Base-by-base conservation (phyloP, 768 basidiomycete species). In the Xerocomellus dryophilus region DNA sequence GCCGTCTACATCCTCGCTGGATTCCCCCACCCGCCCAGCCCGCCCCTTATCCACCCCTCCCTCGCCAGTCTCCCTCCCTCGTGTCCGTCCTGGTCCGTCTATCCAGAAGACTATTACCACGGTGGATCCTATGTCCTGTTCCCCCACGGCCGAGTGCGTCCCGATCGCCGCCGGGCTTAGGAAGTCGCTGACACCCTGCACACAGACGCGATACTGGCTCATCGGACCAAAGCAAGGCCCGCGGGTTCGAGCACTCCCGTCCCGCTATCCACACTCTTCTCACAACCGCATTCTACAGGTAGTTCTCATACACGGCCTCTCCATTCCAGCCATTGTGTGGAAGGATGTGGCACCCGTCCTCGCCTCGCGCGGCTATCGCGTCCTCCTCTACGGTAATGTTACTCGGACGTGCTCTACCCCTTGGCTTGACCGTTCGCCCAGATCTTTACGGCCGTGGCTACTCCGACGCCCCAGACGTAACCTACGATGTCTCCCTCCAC, bases 391-490 rank as follows among this genome's bases (percentile, higher is more conserved):
- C 58, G 88, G 88, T 88, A 39, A 21, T 73, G 7, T 17, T 18
- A 43, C 43, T 25, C 45, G 15, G 46, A 20, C 43, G 11, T 31
- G 21, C 40, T 18, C 21, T 25, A 25, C n/a, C 36, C 17, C 39
- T 41, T 36, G 27, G 43, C 38, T 29, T 58, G 54, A 61, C 45
- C 17, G 3, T n/a, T 47, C 5, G 3, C 15, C 15, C 55, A 90
- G 90, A 93, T 71, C 74, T 91, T 18, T 90, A 89, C 55, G 90
- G 89, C 12, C 80, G 90, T 36, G 90, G 90, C 5, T 93, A 91
- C 69, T 89, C 88, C 1, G 89, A 88, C 51, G 88, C 89, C 1
- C 90, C 90, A 0, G 78, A 83, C 20, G 81, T 79, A 15, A 81
- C 78, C 4, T 89, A 92, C 66, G 79, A 88, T 57, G 71, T 80